Conservation (phyloP, 2,329 filamentous ascomycete genomes). For the Ceratocystis colombiana region DNA sequence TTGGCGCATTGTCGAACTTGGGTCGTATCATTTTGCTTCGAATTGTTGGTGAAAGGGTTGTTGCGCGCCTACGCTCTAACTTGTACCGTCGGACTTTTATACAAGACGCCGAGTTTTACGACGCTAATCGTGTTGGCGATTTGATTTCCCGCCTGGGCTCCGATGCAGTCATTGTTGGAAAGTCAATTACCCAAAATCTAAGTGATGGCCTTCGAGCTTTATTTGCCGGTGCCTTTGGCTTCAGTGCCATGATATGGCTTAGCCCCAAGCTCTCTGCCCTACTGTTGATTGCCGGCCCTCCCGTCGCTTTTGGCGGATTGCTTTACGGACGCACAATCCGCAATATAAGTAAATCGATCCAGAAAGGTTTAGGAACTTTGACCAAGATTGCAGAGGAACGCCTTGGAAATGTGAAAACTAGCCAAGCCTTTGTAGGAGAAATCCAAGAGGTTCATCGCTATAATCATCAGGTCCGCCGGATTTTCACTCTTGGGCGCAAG, state of each 20-base stretch:
- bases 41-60: conserved; percentile 90
- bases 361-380: conserved; percentile 82
- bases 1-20: conserved; percentile 87
- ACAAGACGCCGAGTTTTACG: conserved; percentile 98
- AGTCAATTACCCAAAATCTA: conserved; percentile 95
- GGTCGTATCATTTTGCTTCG: conserved; percentile 84
- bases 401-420: conserved; percentile 92
- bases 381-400: conserved; percentile 97
- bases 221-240: conserved; percentile 81
- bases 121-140: conserved; percentile 93
- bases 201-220: conserved; percentile 88
- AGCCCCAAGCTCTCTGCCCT: conserved; percentile 83
- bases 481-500: conserved; percentile 76
- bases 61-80: conserved; percentile 76
- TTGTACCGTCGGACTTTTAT: conserved; percentile 86
- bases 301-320: conserved; percentile 80
- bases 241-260: conserved; percentile 91
- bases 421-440: conserved; percentile 91
- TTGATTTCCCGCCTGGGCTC: conserved; percentile 90
- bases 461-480: conserved; percentile 82
- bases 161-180: conserved; percentile 95
- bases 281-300: conserved; percentile 76
- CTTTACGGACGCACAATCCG: conserved; percentile 84
- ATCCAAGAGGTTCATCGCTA: conserved; percentile 83
- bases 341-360: conserved; percentile 81